Evolutionary conservation across 768 basidiomycete species (phyloP).

Genomic region (Guyanaporus albipodus): DNA sequence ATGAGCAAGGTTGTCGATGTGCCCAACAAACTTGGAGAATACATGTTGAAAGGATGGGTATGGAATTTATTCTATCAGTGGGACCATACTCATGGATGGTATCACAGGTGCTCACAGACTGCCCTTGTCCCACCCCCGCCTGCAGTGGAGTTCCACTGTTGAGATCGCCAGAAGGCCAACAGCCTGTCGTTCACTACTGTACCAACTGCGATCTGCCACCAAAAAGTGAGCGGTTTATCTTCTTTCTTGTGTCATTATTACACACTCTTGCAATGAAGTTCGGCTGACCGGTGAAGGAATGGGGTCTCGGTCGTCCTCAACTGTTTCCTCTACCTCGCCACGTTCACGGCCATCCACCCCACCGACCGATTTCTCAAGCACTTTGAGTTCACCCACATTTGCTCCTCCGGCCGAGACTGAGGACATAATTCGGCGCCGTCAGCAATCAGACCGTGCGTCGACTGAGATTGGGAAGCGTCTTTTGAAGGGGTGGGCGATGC

Average conservation of each 20-base stretch:
- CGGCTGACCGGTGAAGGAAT: constrained; percentile 14
- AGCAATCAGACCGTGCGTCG: constrained; percentile 79
- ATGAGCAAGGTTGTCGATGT: constrained; percentile 57
- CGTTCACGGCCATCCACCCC: constrained; percentile 69
- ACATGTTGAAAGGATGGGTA: constrained; percentile 79
- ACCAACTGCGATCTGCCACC: constrained; percentile 53
- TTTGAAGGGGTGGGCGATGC: constrained; percentile 83
- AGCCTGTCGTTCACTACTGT: constrained; percentile 51
- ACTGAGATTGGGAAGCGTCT: constrained; percentile 74
- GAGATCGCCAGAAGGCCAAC: constrained; percentile 56
- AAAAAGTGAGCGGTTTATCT: constrained; percentile 31
- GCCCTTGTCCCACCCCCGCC: constrained; percentile 48
- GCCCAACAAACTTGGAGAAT: constrained; percentile 61
- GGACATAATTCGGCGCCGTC: constrained; percentile 61
- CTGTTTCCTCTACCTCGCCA: constrained; percentile 46
- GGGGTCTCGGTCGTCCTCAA: constrained; percentile 36
- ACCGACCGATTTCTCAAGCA: constrained; percentile 68
- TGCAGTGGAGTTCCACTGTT: constrained; percentile 67
- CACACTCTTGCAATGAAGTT: constrained; percentile 11
- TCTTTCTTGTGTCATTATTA: not conserved
- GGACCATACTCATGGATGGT: constrained; percentile 7
- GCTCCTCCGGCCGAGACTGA: constrained; percentile 62
- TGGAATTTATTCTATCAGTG: not conserved
- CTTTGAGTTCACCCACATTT: constrained; percentile 59
- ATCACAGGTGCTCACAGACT: constrained; percentile 59